These are phyloP conservation scores for Metschnikowia colocasiae DNA, from an alignment of 805 yeast genomes.

Conservation along the genomic window DNA sequence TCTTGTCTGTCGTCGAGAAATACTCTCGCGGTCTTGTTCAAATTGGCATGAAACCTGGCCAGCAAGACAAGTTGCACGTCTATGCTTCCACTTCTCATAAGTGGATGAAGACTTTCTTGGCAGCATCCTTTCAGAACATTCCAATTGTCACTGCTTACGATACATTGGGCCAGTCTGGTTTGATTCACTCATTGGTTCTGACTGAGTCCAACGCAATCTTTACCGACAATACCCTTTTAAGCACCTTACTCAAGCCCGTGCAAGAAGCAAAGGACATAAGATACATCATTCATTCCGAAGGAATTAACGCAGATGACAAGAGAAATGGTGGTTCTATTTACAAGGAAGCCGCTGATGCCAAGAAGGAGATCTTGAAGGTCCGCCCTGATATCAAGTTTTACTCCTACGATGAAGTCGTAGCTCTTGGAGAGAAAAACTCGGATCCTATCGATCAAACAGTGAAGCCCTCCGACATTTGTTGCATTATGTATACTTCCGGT, in stretches of 20 bases:
- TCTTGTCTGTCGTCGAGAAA: constrained; percentile 45
- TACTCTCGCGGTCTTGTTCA: constrained; percentile 74
- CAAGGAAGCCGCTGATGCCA: constrained; percentile 52
- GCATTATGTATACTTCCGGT: constrained; percentile 87
- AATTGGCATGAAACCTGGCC: constrained; percentile 64
- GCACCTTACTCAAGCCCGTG: constrained; percentile 68
- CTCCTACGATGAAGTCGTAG: constrained; percentile 61
- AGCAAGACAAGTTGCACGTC: constrained; percentile 65
- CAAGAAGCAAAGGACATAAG: constrained; percentile 57
- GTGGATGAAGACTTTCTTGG: constrained; percentile 88
- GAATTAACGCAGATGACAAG: constrained; percentile 57
- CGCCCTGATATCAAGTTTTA: constrained; percentile 74
- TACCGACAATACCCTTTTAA: constrained; percentile 75
- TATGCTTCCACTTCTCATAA: constrained; percentile 84
- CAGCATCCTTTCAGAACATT: constrained; percentile 71
- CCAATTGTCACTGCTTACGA: constrained; percentile 96
- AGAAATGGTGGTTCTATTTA: constrained; percentile 61
- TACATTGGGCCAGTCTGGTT: constrained; percentile 84
- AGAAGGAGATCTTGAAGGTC: constrained; percentile 54
- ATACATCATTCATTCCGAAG: constrained; percentile 68
- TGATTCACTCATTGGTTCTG: constrained; percentile 79
- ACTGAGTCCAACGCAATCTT: constrained; percentile 77
- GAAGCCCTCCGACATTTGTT: constrained; percentile 55
- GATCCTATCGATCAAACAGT: constrained; percentile 39
- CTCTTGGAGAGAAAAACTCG: constrained; percentile 54